These are phyloP conservation scores for Chlorella sp. DNA, from an alignment of 139 green algal species.

Conservation along the genomic window DNA sequence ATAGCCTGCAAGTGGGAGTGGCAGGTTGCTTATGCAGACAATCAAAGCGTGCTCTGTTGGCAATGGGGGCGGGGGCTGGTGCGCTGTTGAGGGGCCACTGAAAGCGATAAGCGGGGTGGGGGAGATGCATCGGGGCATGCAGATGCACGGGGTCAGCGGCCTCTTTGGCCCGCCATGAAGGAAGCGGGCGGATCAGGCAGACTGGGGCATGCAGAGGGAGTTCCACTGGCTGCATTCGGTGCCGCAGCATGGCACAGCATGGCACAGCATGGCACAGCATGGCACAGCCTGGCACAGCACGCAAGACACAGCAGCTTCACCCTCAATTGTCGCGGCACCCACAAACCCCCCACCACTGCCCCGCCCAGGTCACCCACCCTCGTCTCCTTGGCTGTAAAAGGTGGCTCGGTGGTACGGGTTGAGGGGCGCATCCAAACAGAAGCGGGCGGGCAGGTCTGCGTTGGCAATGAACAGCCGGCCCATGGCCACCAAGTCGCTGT, in stretches of 20 bases:
- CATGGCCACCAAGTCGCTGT: conserved; percentile 46
- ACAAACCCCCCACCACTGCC: neutral
- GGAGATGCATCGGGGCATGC: too few species aligned
- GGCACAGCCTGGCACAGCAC: too few species aligned
- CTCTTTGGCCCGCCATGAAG: too few species aligned
- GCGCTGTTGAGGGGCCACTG: too few species aligned
- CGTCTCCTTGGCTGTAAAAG: conserved; percentile 68
- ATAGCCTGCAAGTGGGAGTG: conserved; percentile 48
- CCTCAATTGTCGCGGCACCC: too few species aligned
- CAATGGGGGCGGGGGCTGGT: neutral
- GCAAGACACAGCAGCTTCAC: neutral
- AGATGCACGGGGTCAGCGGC: too few species aligned
- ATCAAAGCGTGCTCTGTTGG: neutral
- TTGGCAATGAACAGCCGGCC: conserved; percentile 72
- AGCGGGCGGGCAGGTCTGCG: conserved; percentile 78
- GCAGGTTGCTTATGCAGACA: neutral
- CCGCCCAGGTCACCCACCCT: neutral
- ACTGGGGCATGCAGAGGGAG: too few species aligned
- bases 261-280: too few species aligned
- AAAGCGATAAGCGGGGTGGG: too few species aligned
- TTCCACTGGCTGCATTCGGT: too few species aligned
- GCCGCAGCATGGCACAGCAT: too few species aligned
- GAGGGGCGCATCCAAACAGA: conserved; percentile 63
- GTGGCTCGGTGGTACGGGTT: conserved; percentile 81
- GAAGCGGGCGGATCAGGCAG: too few species aligned